A percentile compares a stretch with the other conserved stretches of the same genome.
Conservation (phyloP, 1,284 basidiomycete genomes). For the Gomphus bonarii region DNA sequence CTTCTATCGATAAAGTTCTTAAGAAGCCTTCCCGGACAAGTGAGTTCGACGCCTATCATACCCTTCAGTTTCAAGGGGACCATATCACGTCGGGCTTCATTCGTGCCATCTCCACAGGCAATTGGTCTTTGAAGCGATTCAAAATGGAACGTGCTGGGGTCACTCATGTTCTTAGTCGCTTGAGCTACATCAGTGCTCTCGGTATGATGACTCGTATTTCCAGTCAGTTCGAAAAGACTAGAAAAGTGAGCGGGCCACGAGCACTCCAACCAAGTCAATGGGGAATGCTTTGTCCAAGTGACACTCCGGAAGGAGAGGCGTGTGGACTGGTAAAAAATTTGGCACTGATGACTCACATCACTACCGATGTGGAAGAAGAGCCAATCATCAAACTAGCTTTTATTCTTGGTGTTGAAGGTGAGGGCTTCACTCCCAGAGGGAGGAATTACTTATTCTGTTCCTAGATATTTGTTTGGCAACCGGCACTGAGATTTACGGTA, state of each 20-base stretch:
- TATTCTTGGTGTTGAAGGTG: conserved; percentile 93
- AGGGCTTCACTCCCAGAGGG: conserved; percentile 13
- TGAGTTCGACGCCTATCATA: conserved; percentile 94
- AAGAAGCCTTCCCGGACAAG: conserved; percentile 94
- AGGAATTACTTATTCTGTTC: not conserved
- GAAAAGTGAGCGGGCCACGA: conserved; percentile 96
- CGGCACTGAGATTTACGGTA: conserved; percentile 92
- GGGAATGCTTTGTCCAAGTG: conserved; percentile 98
- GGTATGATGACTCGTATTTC: conserved; percentile 99
- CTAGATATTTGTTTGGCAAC: conserved; percentile 88
- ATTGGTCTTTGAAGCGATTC: conserved; percentile 99
- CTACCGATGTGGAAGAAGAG: conserved; percentile 95
- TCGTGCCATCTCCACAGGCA: conserved; percentile 97
- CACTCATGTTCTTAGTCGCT: conserved; percentile 92
- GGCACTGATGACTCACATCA: conserved; percentile 99
- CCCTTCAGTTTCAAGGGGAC: conserved; percentile 88
- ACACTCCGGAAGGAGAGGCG: conserved; percentile 99
- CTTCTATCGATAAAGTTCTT: conserved; percentile 94
- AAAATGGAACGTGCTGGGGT: conserved; percentile 99
- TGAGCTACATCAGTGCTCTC: conserved; percentile 94
- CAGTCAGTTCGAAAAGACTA: conserved; percentile 98
- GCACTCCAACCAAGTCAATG: conserved; percentile 98
- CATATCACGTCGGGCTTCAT: conserved; percentile 95
- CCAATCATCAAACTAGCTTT: conserved; percentile 87
- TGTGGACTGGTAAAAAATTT: conserved; percentile 99